A percentile compares a stretch with the other conserved stretches of the same genome.
phyloP scores from a whole-genome alignment of 2,329 filamentous ascomycete genomes.

The Pestalotiopsis sp. region DNA sequence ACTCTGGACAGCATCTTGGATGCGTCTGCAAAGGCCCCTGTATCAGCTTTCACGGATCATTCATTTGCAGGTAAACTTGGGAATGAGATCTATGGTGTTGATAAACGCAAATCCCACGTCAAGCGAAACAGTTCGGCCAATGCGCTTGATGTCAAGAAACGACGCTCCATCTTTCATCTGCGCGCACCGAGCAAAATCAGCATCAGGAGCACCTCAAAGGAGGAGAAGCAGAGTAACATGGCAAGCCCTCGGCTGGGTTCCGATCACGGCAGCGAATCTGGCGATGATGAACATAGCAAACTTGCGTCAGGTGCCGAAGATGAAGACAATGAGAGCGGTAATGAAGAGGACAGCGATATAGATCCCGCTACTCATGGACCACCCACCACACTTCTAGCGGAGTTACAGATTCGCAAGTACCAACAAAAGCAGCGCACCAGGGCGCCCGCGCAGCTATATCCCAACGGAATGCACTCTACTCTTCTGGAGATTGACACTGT shows the following conservation, averaged over 20 bases:
- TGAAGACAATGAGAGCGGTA: constrained; percentile 44
- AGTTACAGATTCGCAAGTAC: constrained; percentile 87
- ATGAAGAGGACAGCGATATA: constrained; percentile 49
- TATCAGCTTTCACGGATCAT: constrained; percentile 90
- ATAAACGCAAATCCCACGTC: constrained; percentile 49
- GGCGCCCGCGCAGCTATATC: constrained; percentile 62
- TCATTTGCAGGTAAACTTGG: constrained; percentile 78
- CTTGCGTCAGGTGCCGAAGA: constrained; percentile 31
- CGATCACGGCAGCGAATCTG: constrained; percentile 17
- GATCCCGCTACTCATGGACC: constrained; percentile 65
- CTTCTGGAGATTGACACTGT: constrained; percentile 89
- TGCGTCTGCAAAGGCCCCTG: constrained; percentile 84
- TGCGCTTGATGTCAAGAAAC: constrained; percentile 42
- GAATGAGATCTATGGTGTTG: constrained; percentile 71
- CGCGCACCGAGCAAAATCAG: constrained; percentile 41
- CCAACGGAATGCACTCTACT: constrained; percentile 87
- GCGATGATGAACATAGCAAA: constrained; percentile 28
- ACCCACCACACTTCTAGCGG: constrained; percentile 89
- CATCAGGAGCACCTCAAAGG: constrained; percentile 26
- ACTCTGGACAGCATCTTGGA: constrained; percentile 92
- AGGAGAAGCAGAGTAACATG: constrained; percentile 24
- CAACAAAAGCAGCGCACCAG: constrained; percentile 82
- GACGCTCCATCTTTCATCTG: constrained; percentile 53
- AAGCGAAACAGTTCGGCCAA: constrained; percentile 27
- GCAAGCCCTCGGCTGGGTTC: constrained; percentile 13